Conservation (phyloP, 306 rosid species). For the Trifolium dubium region DNA sequence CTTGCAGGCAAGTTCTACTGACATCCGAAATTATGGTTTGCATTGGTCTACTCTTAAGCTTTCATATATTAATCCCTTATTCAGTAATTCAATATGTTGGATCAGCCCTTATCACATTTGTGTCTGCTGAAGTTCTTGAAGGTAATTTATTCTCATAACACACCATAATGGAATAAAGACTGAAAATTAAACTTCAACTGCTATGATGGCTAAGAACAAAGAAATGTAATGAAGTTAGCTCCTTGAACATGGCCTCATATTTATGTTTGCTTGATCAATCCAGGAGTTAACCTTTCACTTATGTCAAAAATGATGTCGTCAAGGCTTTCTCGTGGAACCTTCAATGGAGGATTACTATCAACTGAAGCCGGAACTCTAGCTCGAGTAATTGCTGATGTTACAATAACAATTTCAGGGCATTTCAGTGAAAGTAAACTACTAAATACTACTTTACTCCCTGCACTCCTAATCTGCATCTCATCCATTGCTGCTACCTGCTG, state of each 20-base stretch:
- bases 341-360: conserved; percentile 79
- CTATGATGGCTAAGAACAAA: too few relatives aligned
- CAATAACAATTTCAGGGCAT: conserved; percentile 76
- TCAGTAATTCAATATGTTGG: conserved; percentile 76
- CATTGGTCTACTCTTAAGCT: conserved; percentile 77
- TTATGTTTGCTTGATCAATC: conserved; percentile 37
- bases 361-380: conserved; percentile 94
- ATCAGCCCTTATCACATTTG: conserved; percentile 82
- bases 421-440: conserved; percentile 62
- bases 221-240: neutral
- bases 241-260: conserved; percentile 8
- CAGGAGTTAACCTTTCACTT: conserved; percentile 88
- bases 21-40: conserved; percentile 83
- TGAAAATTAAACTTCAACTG: too few relatives aligned
- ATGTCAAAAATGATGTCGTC: conserved; percentile 86
- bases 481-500: conserved; percentile 77
- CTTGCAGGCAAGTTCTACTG: conserved; percentile 75
- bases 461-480: conserved; percentile 68
- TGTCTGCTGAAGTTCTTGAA: conserved; percentile 88
- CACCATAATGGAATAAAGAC: too few relatives aligned
- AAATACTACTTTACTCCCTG: conserved; percentile 72
- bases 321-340: conserved; percentile 82
- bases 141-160: conserved; percentile 51
- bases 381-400: conserved; percentile 86
- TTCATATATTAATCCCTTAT: conserved; percentile 66